phyloP scores from a whole-genome alignment of 176 grass and related monocot genomes.

The Zoysia pacifica region DNA sequence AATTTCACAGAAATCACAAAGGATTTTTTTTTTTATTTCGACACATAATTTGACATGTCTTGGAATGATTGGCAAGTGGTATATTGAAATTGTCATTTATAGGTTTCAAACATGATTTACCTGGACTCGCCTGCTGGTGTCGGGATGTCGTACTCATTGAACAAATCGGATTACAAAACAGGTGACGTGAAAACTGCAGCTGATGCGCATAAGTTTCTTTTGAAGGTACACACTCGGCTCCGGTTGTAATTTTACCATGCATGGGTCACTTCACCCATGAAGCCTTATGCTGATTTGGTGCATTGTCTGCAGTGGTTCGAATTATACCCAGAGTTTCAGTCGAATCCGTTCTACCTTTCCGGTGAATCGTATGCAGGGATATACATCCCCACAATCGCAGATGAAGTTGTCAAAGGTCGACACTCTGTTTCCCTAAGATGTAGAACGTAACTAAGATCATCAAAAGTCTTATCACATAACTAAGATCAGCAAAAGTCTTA shows the following conservation, averaged over 20 bases:
- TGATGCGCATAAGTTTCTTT: constrained; percentile 80
- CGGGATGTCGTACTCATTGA: constrained; percentile 74
- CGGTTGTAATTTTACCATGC: background rate
- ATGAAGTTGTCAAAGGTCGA: constrained; percentile 76
- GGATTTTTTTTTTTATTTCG: too few species aligned
- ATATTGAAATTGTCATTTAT: background rate
- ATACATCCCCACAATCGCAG: constrained; percentile 77
- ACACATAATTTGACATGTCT: background rate
- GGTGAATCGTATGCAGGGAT: constrained; percentile 88
- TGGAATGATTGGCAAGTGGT: background rate
- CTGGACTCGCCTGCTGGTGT: constrained; percentile 84
- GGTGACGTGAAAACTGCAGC: constrained; percentile 77
- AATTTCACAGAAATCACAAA: too few species aligned
- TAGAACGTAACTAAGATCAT: background rate
- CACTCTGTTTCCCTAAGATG: background rate
- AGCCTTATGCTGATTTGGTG: constrained; percentile 10
- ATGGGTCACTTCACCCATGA: background rate
- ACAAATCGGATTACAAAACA: constrained; percentile 71
- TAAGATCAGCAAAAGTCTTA: background rate
- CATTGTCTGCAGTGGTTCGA: constrained; percentile 67
- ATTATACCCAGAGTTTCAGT: constrained; percentile 65
- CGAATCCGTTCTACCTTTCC: constrained; percentile 78
- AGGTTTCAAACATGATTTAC: constrained; percentile 89
- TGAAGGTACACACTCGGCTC: constrained; percentile 52
- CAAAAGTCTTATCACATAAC: background rate